Conservation (phyloP, 2,329 filamentous ascomycete genomes). For the Raffaelea albimanens region DNA sequence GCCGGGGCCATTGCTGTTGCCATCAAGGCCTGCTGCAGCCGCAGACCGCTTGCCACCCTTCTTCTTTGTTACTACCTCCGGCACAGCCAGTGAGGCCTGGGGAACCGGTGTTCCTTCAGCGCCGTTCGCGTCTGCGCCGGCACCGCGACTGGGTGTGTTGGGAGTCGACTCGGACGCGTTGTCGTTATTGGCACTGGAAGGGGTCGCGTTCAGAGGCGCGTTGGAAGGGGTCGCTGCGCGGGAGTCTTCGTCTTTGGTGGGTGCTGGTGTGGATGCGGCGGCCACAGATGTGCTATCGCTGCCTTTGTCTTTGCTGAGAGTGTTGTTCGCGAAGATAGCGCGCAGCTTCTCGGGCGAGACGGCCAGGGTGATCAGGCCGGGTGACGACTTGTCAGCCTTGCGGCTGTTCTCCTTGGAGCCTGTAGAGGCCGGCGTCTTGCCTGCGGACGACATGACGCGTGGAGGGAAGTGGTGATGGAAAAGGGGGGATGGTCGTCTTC, state of each 20-base stretch:
- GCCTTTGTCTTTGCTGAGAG: slow-evolving; percentile 20
- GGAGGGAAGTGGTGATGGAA: background rate
- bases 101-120: slow-evolving; percentile 43
- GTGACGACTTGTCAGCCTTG: slow-evolving; percentile 26
- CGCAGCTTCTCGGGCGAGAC: slow-evolving; percentile 41
- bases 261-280: slow-evolving; percentile 22
- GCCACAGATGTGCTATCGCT: slow-evolving; percentile 14
- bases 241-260: slow-evolving; percentile 16
- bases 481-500: background rate
- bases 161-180: slow-evolving; percentile 51
- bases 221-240: slow-evolving; percentile 21
- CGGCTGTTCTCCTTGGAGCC: slow-evolving; percentile 31
- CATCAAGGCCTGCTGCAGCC: slow-evolving; percentile 48
- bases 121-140: slow-evolving; percentile 15
- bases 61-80: slow-evolving; percentile 57
- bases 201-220: slow-evolving; percentile 39
- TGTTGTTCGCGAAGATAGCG: slow-evolving; percentile 30
- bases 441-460: slow-evolving; percentile 24
- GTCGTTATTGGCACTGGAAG: slow-evolving; percentile 45
- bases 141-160: slow-evolving; percentile 36
- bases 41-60: slow-evolving; percentile 66
- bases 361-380: slow-evolving; percentile 40
- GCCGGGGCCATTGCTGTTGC: slow-evolving; percentile 24
- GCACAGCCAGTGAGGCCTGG: too few relatives aligned
- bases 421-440: slow-evolving; percentile 27